Conservation (phyloP, 2,329 filamentous ascomycete species). For the Exophiala spinifera region DNA sequence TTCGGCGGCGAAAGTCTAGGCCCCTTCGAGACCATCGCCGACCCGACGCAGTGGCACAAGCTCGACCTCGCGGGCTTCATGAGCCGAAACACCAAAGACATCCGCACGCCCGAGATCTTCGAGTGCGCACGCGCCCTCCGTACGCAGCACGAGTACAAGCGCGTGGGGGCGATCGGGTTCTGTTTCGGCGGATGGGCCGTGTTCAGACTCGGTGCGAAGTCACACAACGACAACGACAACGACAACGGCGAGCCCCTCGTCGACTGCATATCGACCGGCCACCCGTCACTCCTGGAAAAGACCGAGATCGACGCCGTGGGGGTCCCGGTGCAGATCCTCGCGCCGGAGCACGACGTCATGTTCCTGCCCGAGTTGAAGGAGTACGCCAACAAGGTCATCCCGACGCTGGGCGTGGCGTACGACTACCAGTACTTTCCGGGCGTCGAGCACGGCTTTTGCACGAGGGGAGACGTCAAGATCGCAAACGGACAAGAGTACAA, state of each 20-base stretch:
- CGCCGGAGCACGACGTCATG: constrained; percentile 47
- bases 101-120: constrained; percentile 42
- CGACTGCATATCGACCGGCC: constrained; percentile 46
- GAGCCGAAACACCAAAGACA: constrained; percentile 7
- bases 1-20: constrained; percentile 38
- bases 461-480: constrained; percentile 41
- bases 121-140: constrained; percentile 38
- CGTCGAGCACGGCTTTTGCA: constrained; percentile 47
- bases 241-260: constrained; percentile 35
- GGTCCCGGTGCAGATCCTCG: constrained; percentile 53
- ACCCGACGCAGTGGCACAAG: constrained; percentile 30
- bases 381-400: constrained; percentile 41
- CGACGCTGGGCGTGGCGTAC: constrained; percentile 40
- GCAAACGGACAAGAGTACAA: constrained; percentile 39
- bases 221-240: neutral
- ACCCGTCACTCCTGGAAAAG: constrained; percentile 45
- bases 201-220: constrained; percentile 46
- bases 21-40: constrained; percentile 31
- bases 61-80: constrained; percentile 38
- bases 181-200: constrained; percentile 36
- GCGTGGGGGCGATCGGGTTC: constrained; percentile 43
- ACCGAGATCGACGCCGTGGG: constrained; percentile 46
- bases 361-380: constrained; percentile 49
- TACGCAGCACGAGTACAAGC: constrained; percentile 34
- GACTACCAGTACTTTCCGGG: constrained; percentile 54